Evolutionary conservation across 1,284 basidiomycete genomes (phyloP).

Genomic region (Malassezia vespertilionis): DNA sequence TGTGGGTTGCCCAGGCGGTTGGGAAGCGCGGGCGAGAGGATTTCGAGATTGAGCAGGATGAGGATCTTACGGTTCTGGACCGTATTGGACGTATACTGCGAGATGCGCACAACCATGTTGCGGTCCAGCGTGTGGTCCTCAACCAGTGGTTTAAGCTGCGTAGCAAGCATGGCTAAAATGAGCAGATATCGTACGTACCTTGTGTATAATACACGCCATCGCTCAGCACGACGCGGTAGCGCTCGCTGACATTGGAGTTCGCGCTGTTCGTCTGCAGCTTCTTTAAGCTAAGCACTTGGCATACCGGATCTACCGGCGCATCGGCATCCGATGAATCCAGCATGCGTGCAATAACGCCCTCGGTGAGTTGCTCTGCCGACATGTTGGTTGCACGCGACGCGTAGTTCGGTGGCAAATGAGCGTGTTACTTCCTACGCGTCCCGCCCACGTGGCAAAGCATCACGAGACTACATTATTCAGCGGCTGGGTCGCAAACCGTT

Average conservation of each 20-base stretch:
- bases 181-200: constrained; percentile 17
- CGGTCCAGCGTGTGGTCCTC: constrained; percentile 61
- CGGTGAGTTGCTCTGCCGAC: constrained; percentile 24
- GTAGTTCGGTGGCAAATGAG: constrained; percentile 8
- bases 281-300: constrained; percentile 44
- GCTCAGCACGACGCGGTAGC: constrained; percentile 44
- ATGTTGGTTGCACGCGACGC: constrained; percentile 4
- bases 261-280: constrained; percentile 32
- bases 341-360: constrained; percentile 38
- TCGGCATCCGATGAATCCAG: constrained; percentile 28
- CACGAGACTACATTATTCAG: no score
- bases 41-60: constrained; percentile 67
- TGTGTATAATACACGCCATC: constrained; percentile 43
- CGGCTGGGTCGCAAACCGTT: no score
- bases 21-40: constrained; percentile 19
- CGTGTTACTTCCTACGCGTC: constrained; percentile 5
- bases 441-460: not conserved
- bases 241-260: constrained; percentile 30
- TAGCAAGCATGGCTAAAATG: constrained; percentile 71
- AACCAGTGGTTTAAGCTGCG: constrained; percentile 72
- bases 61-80: constrained; percentile 70
- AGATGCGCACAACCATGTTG: constrained; percentile 63
- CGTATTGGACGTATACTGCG: constrained; percentile 69
- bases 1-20: constrained; percentile 36
- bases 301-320: constrained; percentile 30